These are phyloP conservation scores for Aspergillus udagawae DNA, from an alignment of 2,329 filamentous ascomycete species.

Conservation along the genomic window DNA sequence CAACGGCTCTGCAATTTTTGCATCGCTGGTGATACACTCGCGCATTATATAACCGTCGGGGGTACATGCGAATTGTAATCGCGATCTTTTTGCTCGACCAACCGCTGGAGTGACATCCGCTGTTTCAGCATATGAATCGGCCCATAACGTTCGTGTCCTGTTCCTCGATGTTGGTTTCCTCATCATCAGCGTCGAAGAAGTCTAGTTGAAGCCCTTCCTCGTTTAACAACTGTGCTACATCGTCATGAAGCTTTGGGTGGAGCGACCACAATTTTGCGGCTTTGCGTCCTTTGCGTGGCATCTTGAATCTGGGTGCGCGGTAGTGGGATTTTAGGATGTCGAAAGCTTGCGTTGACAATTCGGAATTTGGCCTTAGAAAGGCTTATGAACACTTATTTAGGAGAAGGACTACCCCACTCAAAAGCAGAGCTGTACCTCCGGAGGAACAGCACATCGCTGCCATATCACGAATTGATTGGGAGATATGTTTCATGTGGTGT, in stretches of 20 bases:
- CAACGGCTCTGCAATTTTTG: slow-evolving; percentile 31
- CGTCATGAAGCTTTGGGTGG: slow-evolving; percentile 15
- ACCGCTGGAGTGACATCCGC: slow-evolving; percentile 9
- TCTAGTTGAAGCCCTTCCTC: slow-evolving; percentile 13
- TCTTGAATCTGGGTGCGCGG: background rate
- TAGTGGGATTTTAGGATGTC: too few species aligned
- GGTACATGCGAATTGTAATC: slow-evolving; percentile 42
- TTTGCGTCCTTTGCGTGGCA: slow-evolving; percentile 12
- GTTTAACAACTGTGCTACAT: slow-evolving; percentile 12
- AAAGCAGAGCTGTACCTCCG: too few species aligned
- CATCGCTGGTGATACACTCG: slow-evolving; percentile 44
- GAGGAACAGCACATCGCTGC: too few species aligned
- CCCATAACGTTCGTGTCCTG: slow-evolving; percentile 36
- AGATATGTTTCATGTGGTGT: too few species aligned
- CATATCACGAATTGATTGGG: too few species aligned
- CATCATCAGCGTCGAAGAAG: slow-evolving; percentile 11
- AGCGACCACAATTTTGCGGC: slow-evolving; percentile 10
- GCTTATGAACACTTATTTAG: too few species aligned
- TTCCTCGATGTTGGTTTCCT: slow-evolving; percentile 8
- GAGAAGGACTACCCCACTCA: too few species aligned
- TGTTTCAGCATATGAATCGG: slow-evolving; percentile 12
- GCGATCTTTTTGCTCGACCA: slow-evolving; percentile 32
- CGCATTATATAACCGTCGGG: slow-evolving; percentile 38
- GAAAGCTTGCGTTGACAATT: too few species aligned
- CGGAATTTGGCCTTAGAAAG: too few species aligned